Evolutionary conservation across 2,329 filamentous ascomycete species (phyloP).

Genomic region (Penicillium griseofulvum): DNA sequence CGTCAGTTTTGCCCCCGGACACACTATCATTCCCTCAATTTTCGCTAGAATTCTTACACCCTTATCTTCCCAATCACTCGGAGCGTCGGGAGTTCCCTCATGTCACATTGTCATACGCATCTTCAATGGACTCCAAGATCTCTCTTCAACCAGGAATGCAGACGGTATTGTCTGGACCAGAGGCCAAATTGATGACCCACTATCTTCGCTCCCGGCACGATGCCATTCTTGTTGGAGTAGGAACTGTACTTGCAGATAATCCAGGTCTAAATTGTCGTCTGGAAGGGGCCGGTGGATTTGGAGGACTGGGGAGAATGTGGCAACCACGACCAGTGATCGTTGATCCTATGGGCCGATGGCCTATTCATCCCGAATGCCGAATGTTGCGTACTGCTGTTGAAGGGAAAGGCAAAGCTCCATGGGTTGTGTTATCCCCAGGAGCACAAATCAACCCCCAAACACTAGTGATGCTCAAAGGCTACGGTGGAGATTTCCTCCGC

Average conservation of each 20-base stretch:
- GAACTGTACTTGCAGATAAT: conserved; percentile 80
- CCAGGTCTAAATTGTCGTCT: conserved; percentile 82
- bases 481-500: conserved; percentile 48
- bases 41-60: conserved; percentile 47
- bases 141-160: conserved; percentile 74
- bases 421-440: conserved; percentile 59
- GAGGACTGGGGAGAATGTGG: conserved; percentile 49
- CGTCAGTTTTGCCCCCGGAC: conserved; percentile 34
- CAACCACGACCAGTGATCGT: conserved; percentile 82
- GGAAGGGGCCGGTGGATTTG: conserved; percentile 57
- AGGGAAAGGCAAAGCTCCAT: conserved; percentile 70
- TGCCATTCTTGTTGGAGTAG: conserved; percentile 80
- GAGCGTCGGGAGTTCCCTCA: conserved; percentile 45
- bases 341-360: conserved; percentile 76
- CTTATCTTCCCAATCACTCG: conserved; percentile 49
- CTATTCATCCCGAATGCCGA: conserved; percentile 58
- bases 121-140: conserved; percentile 79
- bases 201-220: conserved; percentile 78
- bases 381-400: conserved; percentile 64
- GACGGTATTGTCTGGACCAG: conserved; percentile 76
- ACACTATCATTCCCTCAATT: conserved; percentile 47
- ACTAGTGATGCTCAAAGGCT: conserved; percentile 45
- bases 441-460: conserved; percentile 49
- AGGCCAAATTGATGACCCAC: conserved; percentile 91
- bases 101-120: conserved; percentile 85